Percentiles rank a stretch among this genome's conserved stretches.
phyloP scores from a whole-genome alignment of 2,329 filamentous ascomycete genomes.

The Alternaria triticimaculans region DNA sequence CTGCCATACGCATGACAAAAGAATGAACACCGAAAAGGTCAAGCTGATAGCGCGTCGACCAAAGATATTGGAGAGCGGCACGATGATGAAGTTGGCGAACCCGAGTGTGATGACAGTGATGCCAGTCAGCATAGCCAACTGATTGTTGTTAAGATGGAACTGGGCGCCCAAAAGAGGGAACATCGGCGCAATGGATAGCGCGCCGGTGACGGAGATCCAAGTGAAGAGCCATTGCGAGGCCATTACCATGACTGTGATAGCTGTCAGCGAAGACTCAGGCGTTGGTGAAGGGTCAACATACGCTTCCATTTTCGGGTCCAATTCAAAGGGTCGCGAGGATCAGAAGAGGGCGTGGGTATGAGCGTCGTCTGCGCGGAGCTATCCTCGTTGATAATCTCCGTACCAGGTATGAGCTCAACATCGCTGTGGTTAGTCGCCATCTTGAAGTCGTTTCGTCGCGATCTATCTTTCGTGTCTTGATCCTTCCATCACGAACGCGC shows the following conservation, averaged over 20 bases:
- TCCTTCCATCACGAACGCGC: not conserved
- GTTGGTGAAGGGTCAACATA: slow-evolving; percentile 11
- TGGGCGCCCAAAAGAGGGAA: slow-evolving; percentile 52
- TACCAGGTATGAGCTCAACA: slow-evolving; percentile 37
- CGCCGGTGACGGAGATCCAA: slow-evolving; percentile 53
- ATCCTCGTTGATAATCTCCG: slow-evolving; percentile 35
- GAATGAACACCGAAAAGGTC: slow-evolving; percentile 50
- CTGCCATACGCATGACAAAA: slow-evolving; percentile 54
- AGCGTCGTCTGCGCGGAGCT: slow-evolving; percentile 31
- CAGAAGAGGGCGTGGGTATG: slow-evolving; percentile 40
- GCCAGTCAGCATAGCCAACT: slow-evolving; percentile 52
- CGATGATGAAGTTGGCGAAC: slow-evolving; percentile 54
- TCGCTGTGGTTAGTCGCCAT: slow-evolving; percentile 20
- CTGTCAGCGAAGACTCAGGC: not conserved
- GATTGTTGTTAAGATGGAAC: slow-evolving; percentile 51
- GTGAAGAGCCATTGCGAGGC: slow-evolving; percentile 51
- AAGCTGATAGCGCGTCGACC: slow-evolving; percentile 51
- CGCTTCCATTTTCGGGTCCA: slow-evolving; percentile 47
- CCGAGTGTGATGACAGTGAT: slow-evolving; percentile 55
- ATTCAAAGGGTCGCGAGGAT: slow-evolving; percentile 48
- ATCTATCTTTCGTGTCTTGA: not conserved
- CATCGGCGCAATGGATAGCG: slow-evolving; percentile 53
- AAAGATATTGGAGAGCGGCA: slow-evolving; percentile 54
- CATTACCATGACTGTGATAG: slow-evolving; percentile 40
- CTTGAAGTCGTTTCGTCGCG: not conserved